These are phyloP conservation scores for Phytophthora melonis DNA, from an alignment of 352 stramenopile genomes.

Conservation along the genomic window DNA sequence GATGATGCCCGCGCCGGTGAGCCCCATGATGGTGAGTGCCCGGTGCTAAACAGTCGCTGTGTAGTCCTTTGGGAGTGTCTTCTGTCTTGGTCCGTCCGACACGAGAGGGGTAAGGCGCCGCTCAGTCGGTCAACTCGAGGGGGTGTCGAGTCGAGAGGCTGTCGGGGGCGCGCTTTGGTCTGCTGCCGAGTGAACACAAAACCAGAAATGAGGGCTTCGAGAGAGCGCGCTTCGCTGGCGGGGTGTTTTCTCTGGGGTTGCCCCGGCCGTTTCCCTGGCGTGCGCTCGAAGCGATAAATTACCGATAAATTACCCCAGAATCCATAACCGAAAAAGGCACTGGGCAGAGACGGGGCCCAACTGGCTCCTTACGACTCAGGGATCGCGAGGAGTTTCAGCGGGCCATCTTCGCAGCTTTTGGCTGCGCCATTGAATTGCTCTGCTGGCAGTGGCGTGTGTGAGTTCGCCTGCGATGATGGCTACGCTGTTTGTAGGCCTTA, in stretches of 20 bases:
- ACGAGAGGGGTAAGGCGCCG: constrained; percentile 24
- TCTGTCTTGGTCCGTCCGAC: constrained; percentile 19
- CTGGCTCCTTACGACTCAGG: constrained; percentile 34
- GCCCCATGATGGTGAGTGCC: constrained; percentile 51
- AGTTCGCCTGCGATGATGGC: neutral
- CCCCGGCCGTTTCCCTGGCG: constrained; percentile 28
- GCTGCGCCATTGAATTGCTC: neutral
- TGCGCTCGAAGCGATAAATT: constrained; percentile 39
- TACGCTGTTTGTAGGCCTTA: neutral
- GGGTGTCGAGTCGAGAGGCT: neutral
- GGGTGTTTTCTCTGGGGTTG: constrained; percentile 17
- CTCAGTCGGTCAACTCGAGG: constrained; percentile 21
- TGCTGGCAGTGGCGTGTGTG: neutral
- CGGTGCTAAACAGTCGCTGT: constrained; percentile 16
- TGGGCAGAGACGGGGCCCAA: constrained; percentile 26
- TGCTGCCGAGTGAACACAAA: constrained; percentile 58
- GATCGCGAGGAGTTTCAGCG: constrained; percentile 24
- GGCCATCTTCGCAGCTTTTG: no score
- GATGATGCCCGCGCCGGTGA: constrained; percentile 70
- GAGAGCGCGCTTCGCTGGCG: neutral
- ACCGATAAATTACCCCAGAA: constrained; percentile 42
- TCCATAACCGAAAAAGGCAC: constrained; percentile 34
- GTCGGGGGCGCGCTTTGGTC: constrained; percentile 35
- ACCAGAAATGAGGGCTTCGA: constrained; percentile 59
- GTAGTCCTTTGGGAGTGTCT: neutral